Evolutionary conservation across 108 stramenopile genomes (phyloP), one percentile per base, ranked within the genome.

Genomic region (Nitzschia palea): DNA sequence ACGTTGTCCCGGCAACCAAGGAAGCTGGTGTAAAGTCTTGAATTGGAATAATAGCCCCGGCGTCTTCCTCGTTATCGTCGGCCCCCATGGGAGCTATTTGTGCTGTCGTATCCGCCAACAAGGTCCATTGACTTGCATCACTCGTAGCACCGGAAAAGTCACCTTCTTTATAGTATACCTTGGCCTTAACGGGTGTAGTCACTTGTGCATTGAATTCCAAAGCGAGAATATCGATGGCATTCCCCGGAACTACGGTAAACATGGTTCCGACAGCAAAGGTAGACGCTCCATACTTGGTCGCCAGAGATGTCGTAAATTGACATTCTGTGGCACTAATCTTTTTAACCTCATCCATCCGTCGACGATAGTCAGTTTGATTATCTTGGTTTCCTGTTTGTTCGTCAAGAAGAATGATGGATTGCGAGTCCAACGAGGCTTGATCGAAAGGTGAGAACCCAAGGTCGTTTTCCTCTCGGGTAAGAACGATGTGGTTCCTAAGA

Each of bases 51-150:
- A 68, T 68, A 18, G 40, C 67, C 4, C 44, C 42, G 48, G n/a
- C n/a, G n/a, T n/a, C n/a, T n/a, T n/a, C n/a, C n/a, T n/a, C n/a
- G n/a, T n/a, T n/a, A n/a, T n/a, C n/a, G n/a, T n/a, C n/a, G 20
- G 0, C 10, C 5, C 29, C 25, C 12, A 23, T 22, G 4, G 42
- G 55, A 15, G 35, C 31, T 29, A 52, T 9, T 29, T 56, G 34
- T 44, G 67, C 67, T 6, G 12, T 0, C 44, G 67, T 68, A 44
- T 68, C 55, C 28, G 67, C 67, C 20, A 68, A 12, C 55, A 22
- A 18, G 4, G 50, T 55, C 67, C 67, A 68, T 18, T 42, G 26
- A 29, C 17, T 14, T 37, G 34, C 29, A 43, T 44, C 34, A 20
- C 36, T 36, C 4, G 27, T 68, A 12, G 44, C 54, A 43, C 55